Conservation (phyloP, 129 eudicot genomes). For the Flaveria ramosissima region DNA sequence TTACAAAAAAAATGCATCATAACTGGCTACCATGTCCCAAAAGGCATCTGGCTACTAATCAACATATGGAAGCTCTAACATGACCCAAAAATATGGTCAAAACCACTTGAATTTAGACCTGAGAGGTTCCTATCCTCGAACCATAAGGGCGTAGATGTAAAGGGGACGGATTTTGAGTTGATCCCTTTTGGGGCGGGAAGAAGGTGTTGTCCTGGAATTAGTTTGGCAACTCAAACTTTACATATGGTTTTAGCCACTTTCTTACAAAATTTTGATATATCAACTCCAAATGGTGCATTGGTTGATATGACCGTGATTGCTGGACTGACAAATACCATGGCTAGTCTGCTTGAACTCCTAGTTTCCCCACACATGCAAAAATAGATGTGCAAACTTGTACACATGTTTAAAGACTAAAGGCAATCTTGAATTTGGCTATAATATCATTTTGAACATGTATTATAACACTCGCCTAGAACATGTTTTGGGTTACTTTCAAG, state of each 20-base stretch:
- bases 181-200: constrained; percentile 1
- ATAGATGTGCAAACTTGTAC: neutral
- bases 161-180: neutral
- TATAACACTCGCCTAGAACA: neutral
- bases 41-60: neutral
- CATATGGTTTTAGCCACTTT: neutral
- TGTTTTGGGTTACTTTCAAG: no score
- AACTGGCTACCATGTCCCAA: neutral
- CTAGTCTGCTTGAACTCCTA: neutral
- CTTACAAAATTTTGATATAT: neutral
- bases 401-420: neutral
- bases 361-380: neutral
- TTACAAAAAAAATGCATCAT: neutral
- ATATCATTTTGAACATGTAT: neutral
- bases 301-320: neutral
- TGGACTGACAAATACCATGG: constrained; percentile 6
- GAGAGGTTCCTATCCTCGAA: neutral
- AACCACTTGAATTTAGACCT: neutral
- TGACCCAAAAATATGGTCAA: neutral
- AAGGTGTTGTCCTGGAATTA: neutral
- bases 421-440: neutral
- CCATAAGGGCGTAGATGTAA: neutral
- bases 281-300: neutral
- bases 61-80: neutral
- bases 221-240: neutral